A percentile compares a stretch with the other conserved stretches of the same genome.
phyloP scores from a whole-genome alignment of 2,329 filamentous ascomycete genomes.

The Ascochyta fabae region DNA sequence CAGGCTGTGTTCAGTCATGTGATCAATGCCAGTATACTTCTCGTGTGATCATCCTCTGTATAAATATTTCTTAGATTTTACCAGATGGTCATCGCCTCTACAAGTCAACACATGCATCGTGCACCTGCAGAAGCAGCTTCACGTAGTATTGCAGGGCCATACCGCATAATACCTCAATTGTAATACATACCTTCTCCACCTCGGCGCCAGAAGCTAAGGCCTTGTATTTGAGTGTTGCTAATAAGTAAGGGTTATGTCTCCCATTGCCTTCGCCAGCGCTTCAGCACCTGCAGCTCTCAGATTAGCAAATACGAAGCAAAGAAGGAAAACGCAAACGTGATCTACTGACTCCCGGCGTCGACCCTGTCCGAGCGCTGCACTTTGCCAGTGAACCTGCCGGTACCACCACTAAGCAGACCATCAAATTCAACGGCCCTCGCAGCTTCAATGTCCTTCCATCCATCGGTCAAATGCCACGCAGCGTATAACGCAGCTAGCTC shows the following conservation, averaged over 20 bases:
- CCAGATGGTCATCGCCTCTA: too few relatives aligned
- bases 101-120: too few relatives aligned
- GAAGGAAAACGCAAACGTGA: background rate
- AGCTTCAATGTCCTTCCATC: conserved; percentile 42
- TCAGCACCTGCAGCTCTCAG: background rate
- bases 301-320: background rate
- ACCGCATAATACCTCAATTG: too few relatives aligned
- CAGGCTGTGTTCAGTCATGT: too few relatives aligned
- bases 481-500: conserved; percentile 44
- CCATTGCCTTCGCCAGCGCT: background rate
- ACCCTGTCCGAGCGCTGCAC: conserved; percentile 32
- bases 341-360: background rate
- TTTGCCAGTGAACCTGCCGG: conserved; percentile 49
- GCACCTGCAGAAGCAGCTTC: too few relatives aligned
- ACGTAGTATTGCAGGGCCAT: too few relatives aligned
- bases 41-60: too few relatives aligned
- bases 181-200: too few relatives aligned
- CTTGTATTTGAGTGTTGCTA: background rate
- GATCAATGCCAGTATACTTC: too few relatives aligned
- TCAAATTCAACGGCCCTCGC: conserved; percentile 52
- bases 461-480: conserved; percentile 41
- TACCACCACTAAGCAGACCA: conserved; percentile 49
- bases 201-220: background rate
- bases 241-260: background rate
- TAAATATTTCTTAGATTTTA: too few relatives aligned